Evolutionary conservation across 306 rosid genomes (phyloP).

Genomic region (Prunus mira): DNA sequence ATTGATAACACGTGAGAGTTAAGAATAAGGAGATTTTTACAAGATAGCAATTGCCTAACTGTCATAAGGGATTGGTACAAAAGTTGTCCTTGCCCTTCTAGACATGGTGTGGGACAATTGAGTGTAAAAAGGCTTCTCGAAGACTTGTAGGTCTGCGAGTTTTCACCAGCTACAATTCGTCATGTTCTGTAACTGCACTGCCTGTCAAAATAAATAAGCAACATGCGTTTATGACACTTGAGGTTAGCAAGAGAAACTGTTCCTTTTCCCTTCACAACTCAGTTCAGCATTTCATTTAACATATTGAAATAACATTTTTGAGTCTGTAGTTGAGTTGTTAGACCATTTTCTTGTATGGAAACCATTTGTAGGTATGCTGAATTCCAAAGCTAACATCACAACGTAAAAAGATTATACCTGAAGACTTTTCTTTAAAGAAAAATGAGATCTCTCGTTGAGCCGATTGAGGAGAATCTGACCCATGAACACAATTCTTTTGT

Average conservation of each 20-base stretch:
- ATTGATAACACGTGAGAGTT: not conserved
- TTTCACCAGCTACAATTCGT: slow-evolving; percentile 56
- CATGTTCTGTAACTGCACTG: slow-evolving; percentile 44
- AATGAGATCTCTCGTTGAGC: slow-evolving; percentile 69
- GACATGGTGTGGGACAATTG: not conserved
- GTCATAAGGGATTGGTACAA: not conserved
- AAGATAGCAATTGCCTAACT: not conserved
- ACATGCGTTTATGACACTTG: not conserved
- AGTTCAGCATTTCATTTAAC: not conserved
- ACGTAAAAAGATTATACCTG: slow-evolving; percentile 39
- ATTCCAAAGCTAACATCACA: not conserved
- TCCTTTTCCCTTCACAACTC: not conserved
- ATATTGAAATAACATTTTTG: not conserved
- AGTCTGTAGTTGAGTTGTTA: not conserved
- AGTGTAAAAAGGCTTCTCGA: slow-evolving; percentile 5
- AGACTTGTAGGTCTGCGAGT: slow-evolving; percentile 2
- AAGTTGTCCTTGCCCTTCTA: not conserved
- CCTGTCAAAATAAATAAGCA: slow-evolving; percentile 45
- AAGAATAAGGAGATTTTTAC: not conserved
- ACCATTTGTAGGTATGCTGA: not conserved
- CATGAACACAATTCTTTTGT: slow-evolving; percentile 78
- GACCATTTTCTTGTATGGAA: not conserved
- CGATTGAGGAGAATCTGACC: slow-evolving; percentile 77
- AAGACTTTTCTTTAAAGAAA: slow-evolving; percentile 61
- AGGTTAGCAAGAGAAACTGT: not conserved